Conservation (phyloP, 345 rosid species). For the Hypericum perforatum region DNA sequence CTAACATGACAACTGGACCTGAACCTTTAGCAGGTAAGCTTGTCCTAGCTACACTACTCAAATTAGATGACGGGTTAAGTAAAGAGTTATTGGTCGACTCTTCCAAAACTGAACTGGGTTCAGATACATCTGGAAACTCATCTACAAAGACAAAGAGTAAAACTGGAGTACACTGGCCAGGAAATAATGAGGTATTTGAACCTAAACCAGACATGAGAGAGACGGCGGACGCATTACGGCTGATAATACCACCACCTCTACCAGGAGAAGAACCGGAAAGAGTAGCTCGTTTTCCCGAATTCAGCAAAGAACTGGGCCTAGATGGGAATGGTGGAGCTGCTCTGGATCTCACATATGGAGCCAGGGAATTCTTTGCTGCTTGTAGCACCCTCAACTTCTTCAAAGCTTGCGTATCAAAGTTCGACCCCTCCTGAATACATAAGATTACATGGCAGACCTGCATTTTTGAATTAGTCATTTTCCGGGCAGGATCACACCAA, state of each 20-base stretch:
- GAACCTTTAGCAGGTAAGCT: slow-evolving; percentile 45
- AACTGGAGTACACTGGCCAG: slow-evolving; percentile 79
- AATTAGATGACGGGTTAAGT: slow-evolving; percentile 29
- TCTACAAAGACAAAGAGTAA: slow-evolving; percentile 60
- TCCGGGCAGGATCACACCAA: slow-evolving; percentile 8
- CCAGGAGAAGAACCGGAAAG: slow-evolving; percentile 33
- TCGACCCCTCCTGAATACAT: slow-evolving; percentile 56
- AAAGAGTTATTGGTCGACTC: slow-evolving; percentile 37
- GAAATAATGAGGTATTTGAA: slow-evolving; percentile 49
- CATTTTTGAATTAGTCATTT: slow-evolving; percentile 30
- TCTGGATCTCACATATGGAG: slow-evolving; percentile 46
- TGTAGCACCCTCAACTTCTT: slow-evolving; percentile 68
- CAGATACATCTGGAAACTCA: slow-evolving; percentile 46
- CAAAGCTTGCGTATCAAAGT: slow-evolving; percentile 50
- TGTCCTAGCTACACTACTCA: slow-evolving; percentile 41
- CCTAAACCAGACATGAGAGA: slow-evolving; percentile 73
- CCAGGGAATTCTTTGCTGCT: slow-evolving; percentile 56
- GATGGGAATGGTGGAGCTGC: slow-evolving; percentile 36
- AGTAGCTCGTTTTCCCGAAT: slow-evolving; percentile 26
- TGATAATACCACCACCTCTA: slow-evolving; percentile 37
- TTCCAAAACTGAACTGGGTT: slow-evolving; percentile 28
- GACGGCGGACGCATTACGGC: slow-evolving; percentile 47
- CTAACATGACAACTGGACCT: slow-evolving; percentile 66
- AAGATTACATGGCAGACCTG: slow-evolving; percentile 83
- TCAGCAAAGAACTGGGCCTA: slow-evolving; percentile 36